Evolutionary conservation across 1,284 basidiomycete genomes (phyloP), one percentile per base, ranked within the genome.

Genomic region (Ceratobasidium sp.): DNA sequence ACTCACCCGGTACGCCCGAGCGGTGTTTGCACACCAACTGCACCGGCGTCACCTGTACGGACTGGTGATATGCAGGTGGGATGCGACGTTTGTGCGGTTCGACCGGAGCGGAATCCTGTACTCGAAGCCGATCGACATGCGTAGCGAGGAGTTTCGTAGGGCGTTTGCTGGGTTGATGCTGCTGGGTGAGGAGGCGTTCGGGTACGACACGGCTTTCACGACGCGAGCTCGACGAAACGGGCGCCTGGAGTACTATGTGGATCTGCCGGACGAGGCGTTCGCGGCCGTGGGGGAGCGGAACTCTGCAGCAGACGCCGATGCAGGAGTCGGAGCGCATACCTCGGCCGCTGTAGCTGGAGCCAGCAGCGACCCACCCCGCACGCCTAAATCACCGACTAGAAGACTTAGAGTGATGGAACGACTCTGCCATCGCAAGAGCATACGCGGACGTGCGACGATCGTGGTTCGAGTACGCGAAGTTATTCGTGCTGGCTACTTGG

Each of bases 11-110:
- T 73, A 73, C 35, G 70, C 70, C n/a, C 55, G 70, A 5, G 70
- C 55, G 14, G 50, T 50, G 44, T 73, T 60, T 20, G 70, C 57
- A 2, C 70, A 73, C 41, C 70, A 73, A 30, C 57, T 62, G 2
- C 70, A 73, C 30, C 70, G 70, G 46, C 70, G 70, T 3, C 70
- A 73, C 54, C 23, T 73, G 27, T 73, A 62, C 41, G 70, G 57
- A 16, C 7, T 73, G 27, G 38, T 62, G 23, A 18, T 73, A 23
- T 73, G 70, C n/a, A 23, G 57, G 6, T 16, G 33, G n/a, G 38
- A 62, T 4, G 70, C 57, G 18, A 73, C 70, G 8, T 62, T 73
- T 27, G 70, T 73, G 3, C 70, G 55, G 4, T 73, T 62, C 57
- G 70, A 73, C 44, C 70, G 70, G 12, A 38, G 33, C 2, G 70